Evolutionary conservation across 441 rosid genomes (phyloP), one percentile per base, ranked within the genome.

Genomic region (Bruguiera hainesii): DNA sequence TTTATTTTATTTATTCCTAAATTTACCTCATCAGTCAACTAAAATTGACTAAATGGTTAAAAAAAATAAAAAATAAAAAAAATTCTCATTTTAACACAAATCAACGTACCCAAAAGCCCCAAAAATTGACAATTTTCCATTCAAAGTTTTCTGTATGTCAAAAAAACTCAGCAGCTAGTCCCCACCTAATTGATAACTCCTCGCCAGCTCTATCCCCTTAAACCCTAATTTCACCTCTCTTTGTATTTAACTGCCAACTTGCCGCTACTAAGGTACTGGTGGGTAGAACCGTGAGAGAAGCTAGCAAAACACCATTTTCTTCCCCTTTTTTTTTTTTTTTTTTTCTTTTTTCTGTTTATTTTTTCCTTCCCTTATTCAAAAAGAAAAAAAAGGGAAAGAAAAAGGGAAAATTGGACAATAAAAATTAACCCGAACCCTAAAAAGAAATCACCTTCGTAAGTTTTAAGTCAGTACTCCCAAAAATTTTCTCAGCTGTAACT

Each of bases 191-290:
- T 30, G 55, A 63, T 60, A 56, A n/a, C 56, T 11, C 55, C 78
- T 67, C 74, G 61, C 63, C 64, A 4, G 64, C 61, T 60, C 69
- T 68, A 60, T 71, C 60, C 42, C 57, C 9, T 28, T 26, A 71
- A 76, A 71, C 79, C 80, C 78, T 74, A 81, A 75, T 67, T 68
- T 77, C 73, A 62, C 77, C 74, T 1, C 39, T 20, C n/a, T 1
- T 16, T 26, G 2, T 33, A 31, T 66, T 64, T 70, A 67, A 66
- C 73, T 42, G 48, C 15, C 18, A 13, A 13, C 16, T 11, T 56
- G 68, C 73, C 61, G 52, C 52, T 35, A 25, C 60, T 49, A 61
- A 11, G 48, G 48, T 42, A 13, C 33, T 31, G 6, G 33, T 31
- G 30, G 48, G 48, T 63, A 63, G 62, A 66, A 26, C 57, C 61